These are phyloP conservation scores for Termitomyces sp. DNA, from an alignment of 768 basidiomycete species.

Conservation along the genomic window DNA sequence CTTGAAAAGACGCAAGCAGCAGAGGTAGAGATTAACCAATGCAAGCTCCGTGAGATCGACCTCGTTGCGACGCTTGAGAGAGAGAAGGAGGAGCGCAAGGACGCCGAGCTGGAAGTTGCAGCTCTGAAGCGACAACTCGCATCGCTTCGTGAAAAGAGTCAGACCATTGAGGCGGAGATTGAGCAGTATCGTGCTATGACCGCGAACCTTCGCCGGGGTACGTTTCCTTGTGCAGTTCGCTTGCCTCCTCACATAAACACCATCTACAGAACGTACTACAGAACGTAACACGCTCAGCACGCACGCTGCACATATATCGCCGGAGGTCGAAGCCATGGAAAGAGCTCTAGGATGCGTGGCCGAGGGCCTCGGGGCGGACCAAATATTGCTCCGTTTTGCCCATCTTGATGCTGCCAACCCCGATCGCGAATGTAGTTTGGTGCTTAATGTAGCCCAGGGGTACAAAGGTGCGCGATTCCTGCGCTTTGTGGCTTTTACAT, in stretches of 20 bases:
- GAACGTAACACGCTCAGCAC: constrained; percentile 53
- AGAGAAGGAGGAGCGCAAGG: constrained; percentile 70
- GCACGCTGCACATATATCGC: constrained; percentile 44
- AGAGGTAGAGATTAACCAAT: constrained; percentile 67
- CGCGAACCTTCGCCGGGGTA: constrained; percentile 61
- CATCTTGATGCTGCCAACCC: constrained; percentile 53
- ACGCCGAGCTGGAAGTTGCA: constrained; percentile 56
- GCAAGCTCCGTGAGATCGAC: constrained; percentile 75
- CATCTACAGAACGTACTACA: constrained; percentile 52
- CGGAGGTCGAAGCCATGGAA: constrained; percentile 56
- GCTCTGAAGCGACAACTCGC: constrained; percentile 62
- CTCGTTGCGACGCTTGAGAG: constrained; percentile 67
- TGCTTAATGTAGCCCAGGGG: constrained; percentile 58
- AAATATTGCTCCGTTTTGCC: constrained; percentile 69
- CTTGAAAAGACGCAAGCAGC: constrained; percentile 55
- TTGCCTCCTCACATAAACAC: background rate
- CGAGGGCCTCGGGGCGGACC: constrained; percentile 74
- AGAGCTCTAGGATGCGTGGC: constrained; percentile 54
- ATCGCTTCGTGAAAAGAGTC: constrained; percentile 52
- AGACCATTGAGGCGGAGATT: constrained; percentile 60
- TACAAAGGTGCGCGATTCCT: constrained; percentile 52
- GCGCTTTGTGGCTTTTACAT: background rate
- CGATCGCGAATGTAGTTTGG: constrained; percentile 63
- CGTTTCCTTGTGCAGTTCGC: constrained; percentile 6
- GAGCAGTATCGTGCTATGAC: constrained; percentile 63